Percentiles rank a stretch among this genome's conserved stretches.
phyloP scores from a whole-genome alignment of 1,284 basidiomycete species.

The Microstroma glucosiphilum region DNA sequence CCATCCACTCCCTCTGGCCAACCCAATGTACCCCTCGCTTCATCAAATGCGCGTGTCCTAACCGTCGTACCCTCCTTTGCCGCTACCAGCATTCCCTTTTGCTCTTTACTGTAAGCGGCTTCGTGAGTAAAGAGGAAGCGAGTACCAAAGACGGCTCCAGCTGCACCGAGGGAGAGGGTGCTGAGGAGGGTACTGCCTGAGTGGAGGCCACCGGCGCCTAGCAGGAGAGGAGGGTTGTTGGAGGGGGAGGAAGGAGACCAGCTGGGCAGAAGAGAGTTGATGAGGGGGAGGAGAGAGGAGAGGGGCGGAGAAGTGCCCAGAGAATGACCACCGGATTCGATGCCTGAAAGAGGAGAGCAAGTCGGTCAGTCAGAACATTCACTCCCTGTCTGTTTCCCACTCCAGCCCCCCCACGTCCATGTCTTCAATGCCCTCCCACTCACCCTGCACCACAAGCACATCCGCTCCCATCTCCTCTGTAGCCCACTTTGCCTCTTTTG shows the following conservation, averaged over 20 bases:
- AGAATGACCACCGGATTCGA: slow-evolving; percentile 45
- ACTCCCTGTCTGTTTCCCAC: too few relatives aligned
- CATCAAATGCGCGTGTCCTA: slow-evolving; percentile 43
- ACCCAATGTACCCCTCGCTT: slow-evolving; percentile 40
- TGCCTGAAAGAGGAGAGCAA: slow-evolving; percentile 11
- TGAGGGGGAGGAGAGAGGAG: slow-evolving; percentile 8
- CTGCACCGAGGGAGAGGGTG: slow-evolving; percentile 35
- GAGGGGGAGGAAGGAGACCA: slow-evolving; percentile 20
- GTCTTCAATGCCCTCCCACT: slow-evolving; percentile 6
- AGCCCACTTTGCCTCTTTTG: slow-evolving; percentile 26
- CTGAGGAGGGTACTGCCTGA: slow-evolving; percentile 32
- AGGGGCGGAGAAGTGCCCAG: slow-evolving; percentile 36
- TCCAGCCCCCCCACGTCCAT: too few relatives aligned
- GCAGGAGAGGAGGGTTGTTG: slow-evolving; percentile 17
- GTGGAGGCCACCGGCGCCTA: slow-evolving; percentile 42
- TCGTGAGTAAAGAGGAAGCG: slow-evolving; percentile 45
- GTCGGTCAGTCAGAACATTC: too few relatives aligned
- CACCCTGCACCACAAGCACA: slow-evolving; percentile 36
- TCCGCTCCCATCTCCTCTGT: slow-evolving; percentile 32
- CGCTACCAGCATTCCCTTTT: slow-evolving; percentile 34
- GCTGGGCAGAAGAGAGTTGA: neutral
- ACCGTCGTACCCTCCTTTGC: slow-evolving; percentile 20
- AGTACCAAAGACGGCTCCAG: slow-evolving; percentile 44
- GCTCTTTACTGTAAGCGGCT: slow-evolving; percentile 30
- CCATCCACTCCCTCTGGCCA: slow-evolving; percentile 47